These are phyloP conservation scores for Metschnikowia noctiluminum DNA, from an alignment of 805 yeast genomes.

Conservation along the genomic window DNA sequence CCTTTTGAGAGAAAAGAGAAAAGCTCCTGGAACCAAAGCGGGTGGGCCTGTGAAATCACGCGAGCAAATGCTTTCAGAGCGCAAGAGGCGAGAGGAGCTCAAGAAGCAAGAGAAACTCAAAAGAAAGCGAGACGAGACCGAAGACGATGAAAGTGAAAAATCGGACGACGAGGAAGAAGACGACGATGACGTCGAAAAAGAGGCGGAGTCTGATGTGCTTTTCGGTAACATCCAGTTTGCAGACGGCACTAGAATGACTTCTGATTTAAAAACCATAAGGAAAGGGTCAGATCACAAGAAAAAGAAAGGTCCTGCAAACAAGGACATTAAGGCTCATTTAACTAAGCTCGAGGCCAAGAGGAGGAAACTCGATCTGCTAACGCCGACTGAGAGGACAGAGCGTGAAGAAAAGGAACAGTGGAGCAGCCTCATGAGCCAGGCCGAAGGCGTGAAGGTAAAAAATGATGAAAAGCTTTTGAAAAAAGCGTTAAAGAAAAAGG, in stretches of 20 bases:
- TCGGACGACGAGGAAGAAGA: conserved; percentile 30
- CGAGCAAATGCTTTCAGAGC: conserved; percentile 70
- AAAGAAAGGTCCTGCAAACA: conserved; percentile 79
- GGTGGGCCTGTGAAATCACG: conserved; percentile 83
- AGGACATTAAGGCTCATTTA: conserved; percentile 82
- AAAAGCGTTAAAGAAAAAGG: conserved; percentile 82
- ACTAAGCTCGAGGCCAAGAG: conserved; percentile 71
- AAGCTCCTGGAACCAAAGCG: conserved; percentile 83
- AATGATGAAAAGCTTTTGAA: conserved; percentile 87
- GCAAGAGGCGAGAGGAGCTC: conserved; percentile 47
- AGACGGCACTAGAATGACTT: conserved; percentile 76
- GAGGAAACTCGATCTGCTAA: conserved; percentile 54
- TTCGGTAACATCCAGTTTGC: conserved; percentile 80
- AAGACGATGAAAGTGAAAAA: conserved; percentile 32
- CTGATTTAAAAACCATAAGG: conserved; percentile 61
- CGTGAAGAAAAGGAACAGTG: conserved; percentile 74
- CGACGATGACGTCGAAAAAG: conserved; percentile 29
- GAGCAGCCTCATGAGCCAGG: conserved; percentile 78
- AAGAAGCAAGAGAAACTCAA: conserved; percentile 44
- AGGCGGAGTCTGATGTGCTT: conserved; percentile 43
- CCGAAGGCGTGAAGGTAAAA: conserved; percentile 83
- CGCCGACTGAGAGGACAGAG: conserved; percentile 57
- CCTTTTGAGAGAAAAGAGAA: conserved; percentile 71
- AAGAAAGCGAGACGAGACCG: conserved; percentile 37
- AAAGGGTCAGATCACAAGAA: conserved; percentile 45